Conservation (phyloP, 2,329 filamentous ascomycete species). For the Sphaerulina musiva region DNA sequence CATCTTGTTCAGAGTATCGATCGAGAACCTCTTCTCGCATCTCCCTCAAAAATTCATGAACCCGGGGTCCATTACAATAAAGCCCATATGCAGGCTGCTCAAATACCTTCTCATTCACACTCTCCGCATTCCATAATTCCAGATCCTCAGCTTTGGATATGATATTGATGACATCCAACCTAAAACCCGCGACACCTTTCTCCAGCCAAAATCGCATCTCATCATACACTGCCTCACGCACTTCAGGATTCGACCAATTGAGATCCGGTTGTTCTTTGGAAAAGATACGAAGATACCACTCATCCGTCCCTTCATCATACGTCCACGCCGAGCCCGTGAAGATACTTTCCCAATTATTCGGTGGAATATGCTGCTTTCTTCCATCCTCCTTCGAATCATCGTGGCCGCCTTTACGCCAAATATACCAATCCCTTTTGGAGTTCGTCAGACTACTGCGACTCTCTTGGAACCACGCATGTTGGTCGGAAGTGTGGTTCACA, state of each 20-base stretch:
- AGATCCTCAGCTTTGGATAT: conserved; percentile 41
- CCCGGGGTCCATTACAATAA: conserved; percentile 19
- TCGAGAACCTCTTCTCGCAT: conserved; percentile 37
- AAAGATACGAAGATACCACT: conserved; percentile 46
- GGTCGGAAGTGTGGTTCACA: conserved; percentile 31
- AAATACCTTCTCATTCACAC: conserved; percentile 32
- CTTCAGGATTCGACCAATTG: conserved; percentile 43
- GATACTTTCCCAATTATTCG: conserved; percentile 48
- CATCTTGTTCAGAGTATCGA: background rate
- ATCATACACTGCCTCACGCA: conserved; percentile 41
- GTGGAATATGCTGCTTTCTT: conserved; percentile 47
- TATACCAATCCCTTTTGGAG: conserved; percentile 56
- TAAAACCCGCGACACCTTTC: conserved; percentile 38
- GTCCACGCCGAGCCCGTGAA: conserved; percentile 39
- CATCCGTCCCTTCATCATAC: conserved; percentile 41
- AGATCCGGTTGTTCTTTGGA: conserved; percentile 43
- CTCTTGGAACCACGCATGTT: conserved; percentile 55
- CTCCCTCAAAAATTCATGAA: conserved; percentile 17
- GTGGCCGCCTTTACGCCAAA: conserved; percentile 51
- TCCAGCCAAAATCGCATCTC: conserved; percentile 45
- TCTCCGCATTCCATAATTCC: conserved; percentile 38
- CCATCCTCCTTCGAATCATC: conserved; percentile 47
- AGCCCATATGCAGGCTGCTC: conserved; percentile 17
- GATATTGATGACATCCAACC: conserved; percentile 46
- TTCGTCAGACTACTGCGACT: conserved; percentile 45